Evolutionary conservation across 2,329 filamentous ascomycete species (phyloP).

Genomic region (Phoma sp.): DNA sequence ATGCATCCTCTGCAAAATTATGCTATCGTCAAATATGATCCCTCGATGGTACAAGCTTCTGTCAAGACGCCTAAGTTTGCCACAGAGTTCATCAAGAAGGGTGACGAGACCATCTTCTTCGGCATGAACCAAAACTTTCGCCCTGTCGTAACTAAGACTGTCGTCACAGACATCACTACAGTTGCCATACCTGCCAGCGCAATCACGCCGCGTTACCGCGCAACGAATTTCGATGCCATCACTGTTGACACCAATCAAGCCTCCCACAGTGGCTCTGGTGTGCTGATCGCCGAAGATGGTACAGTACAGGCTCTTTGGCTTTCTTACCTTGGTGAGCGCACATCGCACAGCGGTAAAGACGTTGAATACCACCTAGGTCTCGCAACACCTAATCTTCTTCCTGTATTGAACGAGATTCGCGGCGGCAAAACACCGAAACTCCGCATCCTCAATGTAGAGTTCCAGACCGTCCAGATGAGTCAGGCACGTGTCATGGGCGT

Average conservation of each 20-base stretch:
- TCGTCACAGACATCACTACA: slow-evolving; percentile 95
- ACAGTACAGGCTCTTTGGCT: slow-evolving; percentile 96
- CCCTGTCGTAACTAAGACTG: slow-evolving; percentile 91
- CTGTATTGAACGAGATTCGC: slow-evolving; percentile 87
- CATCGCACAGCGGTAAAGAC: slow-evolving; percentile 78
- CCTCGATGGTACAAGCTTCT: slow-evolving; percentile 88
- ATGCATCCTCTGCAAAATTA: slow-evolving; percentile 97
- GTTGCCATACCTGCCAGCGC: slow-evolving; percentile 95
- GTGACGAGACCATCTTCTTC: slow-evolving; percentile 92
- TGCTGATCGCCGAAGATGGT: slow-evolving; percentile 86
- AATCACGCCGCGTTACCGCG: slow-evolving; percentile 88
- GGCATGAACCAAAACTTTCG: slow-evolving; percentile 97
- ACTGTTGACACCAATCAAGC: slow-evolving; percentile 94
- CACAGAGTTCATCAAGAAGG: slow-evolving; percentile 83
- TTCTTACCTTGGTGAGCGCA: slow-evolving; percentile 92
- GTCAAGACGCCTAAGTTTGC: slow-evolving; percentile 88
- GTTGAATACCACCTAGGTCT: slow-evolving; percentile 96
- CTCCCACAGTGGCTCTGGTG: slow-evolving; percentile 90
- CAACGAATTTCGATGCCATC: slow-evolving; percentile 94
- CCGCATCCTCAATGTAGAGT: slow-evolving; percentile 91
- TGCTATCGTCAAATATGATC: slow-evolving; percentile 92
- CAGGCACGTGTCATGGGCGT: slow-evolving; percentile 98
- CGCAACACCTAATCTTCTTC: slow-evolving; percentile 84
- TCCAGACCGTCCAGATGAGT: slow-evolving; percentile 93
- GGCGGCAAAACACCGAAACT: slow-evolving; percentile 78